Evolutionary conservation across 495 filamentous ascomycete genomes (phyloP), one percentile per base, ranked within the genome.

Genomic region (Neurospora intermedia): DNA sequence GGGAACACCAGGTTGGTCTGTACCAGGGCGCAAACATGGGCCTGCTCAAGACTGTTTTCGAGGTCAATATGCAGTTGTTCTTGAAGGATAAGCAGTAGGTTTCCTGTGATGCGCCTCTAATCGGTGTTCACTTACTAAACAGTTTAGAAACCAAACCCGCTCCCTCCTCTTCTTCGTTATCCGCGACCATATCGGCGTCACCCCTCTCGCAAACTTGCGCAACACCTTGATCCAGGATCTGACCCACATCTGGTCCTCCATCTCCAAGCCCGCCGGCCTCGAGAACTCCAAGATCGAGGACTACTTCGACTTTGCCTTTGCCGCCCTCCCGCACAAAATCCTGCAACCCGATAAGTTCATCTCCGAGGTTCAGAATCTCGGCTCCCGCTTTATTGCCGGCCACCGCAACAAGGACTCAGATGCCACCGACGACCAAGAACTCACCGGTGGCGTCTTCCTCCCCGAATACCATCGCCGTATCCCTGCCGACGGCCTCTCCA

Each of bases 21-120:
- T 99, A 99, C 78, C 96, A 99, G 83, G 96, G 96, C 70, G 96
- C 96, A 73, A 99, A 99, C 81, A 99, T 99, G 96, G 96, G 96
- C 3, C 80, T 99, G 74, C 82, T 99, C 73, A 99, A 99, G 85
- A 98, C 96, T 13, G 96, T 99, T 7, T 99, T 99, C 78, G 96
- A 99, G 83, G 96, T 99, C 78, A 98, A 99, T 80, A 79, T 99
- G 77, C 96, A 98, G 82, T 84, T 99, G 31, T 99, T 99, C 80
- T 81, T 98, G 69, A 99, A 97, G 83, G 93, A 97, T 78, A 92
- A 88, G 76, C 93, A 92, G 93, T 97, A 87, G 75, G 89, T 85
- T 39, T 69, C 16, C 23, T 6, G 15, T 35, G 20, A 20, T 38
- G 46, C 71, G 69, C 2, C 39, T 4, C 73, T 69, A 39, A 69